A percentile compares a stretch with the other conserved stretches of the same genome.
These are phyloP conservation scores for Venustampulla echinocandica DNA, from an alignment of 495 filamentous ascomycete species.

Conservation along the genomic window DNA sequence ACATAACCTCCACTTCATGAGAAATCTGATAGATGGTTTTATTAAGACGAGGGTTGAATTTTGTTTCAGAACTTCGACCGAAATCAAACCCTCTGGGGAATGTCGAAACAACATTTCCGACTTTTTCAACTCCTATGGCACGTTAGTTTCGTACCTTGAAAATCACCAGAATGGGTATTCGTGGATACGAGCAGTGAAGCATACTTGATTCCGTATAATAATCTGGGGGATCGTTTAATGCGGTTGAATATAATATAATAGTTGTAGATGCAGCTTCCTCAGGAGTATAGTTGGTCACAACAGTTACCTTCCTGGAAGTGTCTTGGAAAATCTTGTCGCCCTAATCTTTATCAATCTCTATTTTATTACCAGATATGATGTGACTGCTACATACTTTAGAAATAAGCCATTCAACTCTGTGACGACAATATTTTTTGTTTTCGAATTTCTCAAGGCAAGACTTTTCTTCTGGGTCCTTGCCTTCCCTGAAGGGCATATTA, in stretches of 20 bases:
- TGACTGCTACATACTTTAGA: conserved; percentile 6
- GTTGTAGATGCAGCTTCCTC: neutral
- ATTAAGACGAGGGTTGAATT: neutral
- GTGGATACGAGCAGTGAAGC: neutral
- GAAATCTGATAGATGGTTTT: conserved; percentile 3
- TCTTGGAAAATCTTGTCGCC: neutral
- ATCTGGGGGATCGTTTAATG: neutral
- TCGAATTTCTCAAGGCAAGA: neutral
- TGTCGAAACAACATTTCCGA: neutral
- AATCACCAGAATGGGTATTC: neutral
- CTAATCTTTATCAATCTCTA: neutral
- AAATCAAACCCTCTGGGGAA: conserved; percentile 4
- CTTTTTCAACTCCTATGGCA: conserved; percentile 8
- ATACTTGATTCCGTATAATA: neutral
- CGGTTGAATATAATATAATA: neutral
- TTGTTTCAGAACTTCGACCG: neutral
- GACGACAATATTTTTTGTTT: neutral
- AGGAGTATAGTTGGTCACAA: neutral
- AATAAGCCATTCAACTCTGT: conserved; percentile 11
- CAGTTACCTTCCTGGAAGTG: neutral
- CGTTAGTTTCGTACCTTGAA: neutral
- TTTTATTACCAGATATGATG: neutral
- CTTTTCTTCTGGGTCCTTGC: conserved; percentile 1
- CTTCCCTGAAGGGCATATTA: neutral
- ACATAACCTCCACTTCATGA: conserved; percentile 2